Conservation (phyloP, 1,284 basidiomycete species). For the Heterobasidion parviporum region DNA sequence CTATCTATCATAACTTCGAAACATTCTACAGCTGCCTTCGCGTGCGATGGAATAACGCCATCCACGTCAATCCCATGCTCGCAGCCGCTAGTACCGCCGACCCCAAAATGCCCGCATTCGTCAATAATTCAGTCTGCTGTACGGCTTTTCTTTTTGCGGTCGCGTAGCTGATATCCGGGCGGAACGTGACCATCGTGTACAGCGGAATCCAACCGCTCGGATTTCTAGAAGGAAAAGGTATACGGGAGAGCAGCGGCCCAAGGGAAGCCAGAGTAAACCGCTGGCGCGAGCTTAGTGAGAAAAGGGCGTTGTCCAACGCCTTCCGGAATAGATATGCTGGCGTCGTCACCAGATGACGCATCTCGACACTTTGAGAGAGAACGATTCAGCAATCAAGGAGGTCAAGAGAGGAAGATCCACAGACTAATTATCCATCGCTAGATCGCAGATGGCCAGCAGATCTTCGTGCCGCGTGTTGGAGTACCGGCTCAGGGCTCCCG, state of each 20-base stretch:
- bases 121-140: constrained; percentile 49
- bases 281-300: constrained; percentile 45
- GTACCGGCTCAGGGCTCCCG: constrained; percentile 67
- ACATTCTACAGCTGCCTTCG: constrained; percentile 18
- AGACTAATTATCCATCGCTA: constrained; percentile 95
- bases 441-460: constrained; percentile 81
- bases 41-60: constrained; percentile 26
- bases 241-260: constrained; percentile 17
- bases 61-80: constrained; percentile 33
- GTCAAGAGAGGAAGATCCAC: constrained; percentile 24
- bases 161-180: constrained; percentile 87
- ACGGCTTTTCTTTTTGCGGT: constrained; percentile 55
- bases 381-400: not conserved
- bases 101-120: constrained; percentile 34
- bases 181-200: constrained; percentile 97
- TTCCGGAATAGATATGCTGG: constrained; percentile 77
- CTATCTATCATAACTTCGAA: constrained; percentile 11
- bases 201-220: constrained; percentile 83
- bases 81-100: constrained; percentile 34
- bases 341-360: constrained; percentile 88
- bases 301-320: constrained; percentile 72
- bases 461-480: constrained; percentile 79
- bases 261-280: constrained; percentile 22
- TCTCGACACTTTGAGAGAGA: constrained; percentile 63
- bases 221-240: constrained; percentile 45